A percentile compares a stretch with the other conserved stretches of the same genome.
phyloP scores from a whole-genome alignment of 305 asterid genomes.

The Fraxinus greggii region DNA sequence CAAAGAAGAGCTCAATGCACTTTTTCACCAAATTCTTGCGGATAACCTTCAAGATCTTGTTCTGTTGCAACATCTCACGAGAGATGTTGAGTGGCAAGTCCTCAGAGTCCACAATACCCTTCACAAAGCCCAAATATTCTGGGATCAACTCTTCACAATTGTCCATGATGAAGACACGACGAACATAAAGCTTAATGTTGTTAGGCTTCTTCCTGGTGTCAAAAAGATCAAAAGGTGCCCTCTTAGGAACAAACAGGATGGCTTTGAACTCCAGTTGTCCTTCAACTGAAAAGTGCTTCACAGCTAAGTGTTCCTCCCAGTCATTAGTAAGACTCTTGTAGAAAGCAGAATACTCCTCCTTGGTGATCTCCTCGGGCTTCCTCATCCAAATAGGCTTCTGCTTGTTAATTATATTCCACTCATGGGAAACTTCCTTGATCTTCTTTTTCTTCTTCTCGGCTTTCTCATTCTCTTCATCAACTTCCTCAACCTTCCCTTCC shows the following conservation, averaged over 20 bases:
- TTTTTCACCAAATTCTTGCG: background rate
- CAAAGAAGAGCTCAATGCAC: background rate
- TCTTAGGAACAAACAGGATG: background rate
- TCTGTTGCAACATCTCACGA: background rate
- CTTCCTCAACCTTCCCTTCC: constrained; percentile 21
- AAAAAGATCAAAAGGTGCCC: background rate
- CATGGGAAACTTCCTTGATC: constrained; percentile 4
- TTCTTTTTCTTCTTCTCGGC: constrained; percentile 19
- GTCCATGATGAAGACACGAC: background rate
- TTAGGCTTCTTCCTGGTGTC: background rate
- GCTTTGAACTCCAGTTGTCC: background rate
- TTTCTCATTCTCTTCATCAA: constrained; percentile 22
- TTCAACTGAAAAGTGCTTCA: background rate
- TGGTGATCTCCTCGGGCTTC: constrained; percentile 21
- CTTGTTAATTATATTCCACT: background rate
- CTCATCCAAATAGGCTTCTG: constrained; percentile 5
- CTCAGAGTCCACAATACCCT: background rate
- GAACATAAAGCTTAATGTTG: background rate
- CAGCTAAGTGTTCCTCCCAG: background rate
- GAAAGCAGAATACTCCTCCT: constrained; percentile 21
- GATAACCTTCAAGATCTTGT: background rate
- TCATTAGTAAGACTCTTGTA: constrained; percentile 7
- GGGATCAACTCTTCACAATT: background rate
- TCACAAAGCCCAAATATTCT: background rate
- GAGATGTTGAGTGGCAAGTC: background rate